Base-by-base conservation (phyloP, 2,329 filamentous ascomycete species). In the Exophiala alcalophila region DNA sequence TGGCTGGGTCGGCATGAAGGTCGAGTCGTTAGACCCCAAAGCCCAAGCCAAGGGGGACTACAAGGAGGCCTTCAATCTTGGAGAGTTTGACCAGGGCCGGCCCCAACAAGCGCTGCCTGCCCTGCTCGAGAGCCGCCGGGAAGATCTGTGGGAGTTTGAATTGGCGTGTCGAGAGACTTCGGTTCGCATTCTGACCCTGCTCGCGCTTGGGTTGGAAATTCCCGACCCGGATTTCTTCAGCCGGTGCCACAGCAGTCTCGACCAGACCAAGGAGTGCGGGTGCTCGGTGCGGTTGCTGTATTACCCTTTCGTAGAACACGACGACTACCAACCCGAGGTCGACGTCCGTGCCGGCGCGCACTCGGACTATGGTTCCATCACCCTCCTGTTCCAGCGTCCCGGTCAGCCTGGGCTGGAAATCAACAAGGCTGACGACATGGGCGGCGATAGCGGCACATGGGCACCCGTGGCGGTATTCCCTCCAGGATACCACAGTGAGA, bases 1-100 rank as follows among this genome's bases (percentile, higher is more conserved):
- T 31, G 92, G 91, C 46, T 97, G 89, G 88, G 79, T 85, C 2
- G 81, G 80, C 12, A 90, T 94, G 84, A 84, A 91, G 58, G 80
- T 81, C 11, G 91, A 97, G 67, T 91, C 84, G 0, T 69, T 97
- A 7, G 91, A 97, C 61, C 88, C 90, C 3, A 79, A 81, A 55
- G 80, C 81, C 43, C 88, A 95, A 63, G 79, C 81, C 64, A 86
- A 85, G 71, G 58, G 86, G 11, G 89, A 95, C 60, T 88, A 87
- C 57, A 95, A 95, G 73, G 88, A 94, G 86, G 87, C 84, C 27
- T 91, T 97, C 74, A 97, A 97, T 69, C 84, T 97, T 59, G 86
- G 83, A 52, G 80, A 86, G 55, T n/a, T n/a, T n/a, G n/a, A n/a
- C n/a, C 30, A 12, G 1, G 56, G 81, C 65, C 42, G 44, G 44